A percentile compares a stretch with the other conserved stretches of the same genome.
These are phyloP conservation scores for Phytomonas sp. DNA, from an alignment of 208 protist genomes.

Conservation along the genomic window DNA sequence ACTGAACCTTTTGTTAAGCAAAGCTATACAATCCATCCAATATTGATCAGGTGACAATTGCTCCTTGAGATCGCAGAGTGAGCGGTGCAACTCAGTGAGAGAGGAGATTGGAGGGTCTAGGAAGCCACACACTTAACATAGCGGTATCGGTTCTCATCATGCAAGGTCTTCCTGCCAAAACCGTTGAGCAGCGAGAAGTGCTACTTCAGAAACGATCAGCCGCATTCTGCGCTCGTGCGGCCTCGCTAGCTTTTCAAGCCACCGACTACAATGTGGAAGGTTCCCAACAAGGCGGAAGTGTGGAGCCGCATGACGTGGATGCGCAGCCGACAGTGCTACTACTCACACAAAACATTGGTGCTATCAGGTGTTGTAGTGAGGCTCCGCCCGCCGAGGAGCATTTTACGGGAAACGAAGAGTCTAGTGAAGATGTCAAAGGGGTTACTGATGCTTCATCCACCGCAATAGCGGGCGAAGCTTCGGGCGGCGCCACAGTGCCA, in stretches of 20 bases:
- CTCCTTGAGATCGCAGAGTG: no score
- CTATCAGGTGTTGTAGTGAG: constrained; percentile 16
- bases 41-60: no score
- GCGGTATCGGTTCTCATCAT: no score
- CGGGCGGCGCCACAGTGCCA: background rate
- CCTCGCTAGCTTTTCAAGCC: background rate
- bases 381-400: background rate
- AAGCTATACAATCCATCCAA: no score
- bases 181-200: no score
- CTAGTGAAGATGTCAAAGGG: background rate
- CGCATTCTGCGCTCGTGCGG: constrained; percentile 6
- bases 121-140: no score
- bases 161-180: no score
- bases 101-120: no score
- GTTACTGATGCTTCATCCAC: background rate
- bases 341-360: constrained; percentile 73
- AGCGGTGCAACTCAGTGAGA: no score
- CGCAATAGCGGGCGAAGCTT: background rate
- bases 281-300: no score
- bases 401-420: background rate
- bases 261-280: no score
- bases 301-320: background rate
- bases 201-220: background rate
- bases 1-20: no score
- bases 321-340: constrained; percentile 45